phyloP scores from a whole-genome alignment of 2,329 filamentous ascomycete genomes.

The Geosmithia putterillii region DNA sequence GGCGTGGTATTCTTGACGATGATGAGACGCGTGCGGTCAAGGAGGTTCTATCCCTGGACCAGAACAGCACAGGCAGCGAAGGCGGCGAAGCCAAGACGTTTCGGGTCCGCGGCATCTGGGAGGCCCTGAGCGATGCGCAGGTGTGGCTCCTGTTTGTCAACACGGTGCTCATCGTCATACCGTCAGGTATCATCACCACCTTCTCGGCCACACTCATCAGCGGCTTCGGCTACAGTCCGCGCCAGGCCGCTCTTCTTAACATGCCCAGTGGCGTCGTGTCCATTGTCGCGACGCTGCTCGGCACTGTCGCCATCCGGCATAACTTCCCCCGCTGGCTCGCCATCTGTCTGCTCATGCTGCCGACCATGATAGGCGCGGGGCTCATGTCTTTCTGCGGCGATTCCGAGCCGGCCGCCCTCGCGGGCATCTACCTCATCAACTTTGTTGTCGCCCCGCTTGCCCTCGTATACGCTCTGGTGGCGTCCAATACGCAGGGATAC shows the following conservation, averaged over 20 bases:
- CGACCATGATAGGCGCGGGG: constrained; percentile 11
- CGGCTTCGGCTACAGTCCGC: constrained; percentile 30
- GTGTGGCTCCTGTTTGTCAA: constrained; percentile 32
- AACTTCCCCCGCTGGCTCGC: constrained; percentile 14
- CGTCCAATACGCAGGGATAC: constrained; percentile 34
- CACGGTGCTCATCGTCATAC: constrained; percentile 21
- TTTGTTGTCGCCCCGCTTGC: constrained; percentile 31
- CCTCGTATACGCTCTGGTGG: constrained; percentile 24
- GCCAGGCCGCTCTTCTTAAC: constrained; percentile 36
- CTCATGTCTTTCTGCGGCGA: constrained; percentile 13
- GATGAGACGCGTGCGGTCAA: no score
- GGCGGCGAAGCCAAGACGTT: constrained; percentile 32
- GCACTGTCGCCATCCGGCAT: constrained; percentile 11
- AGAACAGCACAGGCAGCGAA: no score
- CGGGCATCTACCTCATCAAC: constrained; percentile 38
- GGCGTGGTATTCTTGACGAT: no score
- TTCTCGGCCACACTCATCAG: constrained; percentile 42
- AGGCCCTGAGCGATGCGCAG: constrained; percentile 38
- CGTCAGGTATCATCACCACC: constrained; percentile 38
- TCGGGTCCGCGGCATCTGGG: constrained; percentile 35
- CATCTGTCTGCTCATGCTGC: constrained; percentile 10
- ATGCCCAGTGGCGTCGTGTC: constrained; percentile 40
- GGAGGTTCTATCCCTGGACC: no score
- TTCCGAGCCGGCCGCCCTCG: not conserved
- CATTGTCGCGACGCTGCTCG: constrained; percentile 30